phyloP scores from a whole-genome alignment of 208 protist genomes.

The Acanthamoeba royreba region DNA sequence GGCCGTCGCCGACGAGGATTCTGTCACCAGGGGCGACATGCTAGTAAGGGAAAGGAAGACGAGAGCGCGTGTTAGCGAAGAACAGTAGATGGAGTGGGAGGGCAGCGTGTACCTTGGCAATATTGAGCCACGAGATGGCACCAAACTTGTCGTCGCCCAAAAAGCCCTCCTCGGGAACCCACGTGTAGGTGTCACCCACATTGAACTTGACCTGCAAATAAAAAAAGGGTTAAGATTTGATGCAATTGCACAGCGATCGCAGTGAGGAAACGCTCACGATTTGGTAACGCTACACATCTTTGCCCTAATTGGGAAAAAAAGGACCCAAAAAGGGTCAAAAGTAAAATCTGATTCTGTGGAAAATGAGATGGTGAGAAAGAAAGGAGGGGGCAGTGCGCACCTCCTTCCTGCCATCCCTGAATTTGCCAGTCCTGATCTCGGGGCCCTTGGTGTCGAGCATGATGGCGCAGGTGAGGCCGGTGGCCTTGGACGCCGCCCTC shows the following conservation, averaged over 20 bases:
- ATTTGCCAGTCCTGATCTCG: constrained; percentile 92
- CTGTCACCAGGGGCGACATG: constrained; percentile 77
- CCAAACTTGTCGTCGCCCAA: not conserved
- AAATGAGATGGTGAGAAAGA: constrained; percentile 86
- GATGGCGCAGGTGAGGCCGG: constrained; percentile 88
- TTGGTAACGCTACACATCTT: not conserved
- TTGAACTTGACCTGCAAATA: not conserved
- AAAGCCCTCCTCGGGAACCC: not conserved
- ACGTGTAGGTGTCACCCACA: not conserved
- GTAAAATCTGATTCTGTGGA: constrained; percentile 54
- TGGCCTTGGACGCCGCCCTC: constrained; percentile 78
- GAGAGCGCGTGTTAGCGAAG: not conserved
- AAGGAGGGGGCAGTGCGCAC: constrained; percentile 84
- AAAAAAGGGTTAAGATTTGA: not conserved
- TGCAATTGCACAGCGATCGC: not conserved
- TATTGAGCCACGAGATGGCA: not conserved
- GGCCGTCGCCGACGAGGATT: constrained; percentile 96
- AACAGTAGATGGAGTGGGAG: not conserved
- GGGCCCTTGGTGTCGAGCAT: constrained; percentile 95
- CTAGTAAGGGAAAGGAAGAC: constrained; percentile 8
- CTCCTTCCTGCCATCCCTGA: constrained; percentile 50
- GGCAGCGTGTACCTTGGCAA: not conserved
- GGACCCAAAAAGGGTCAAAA: not conserved
- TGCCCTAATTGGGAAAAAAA: not conserved
- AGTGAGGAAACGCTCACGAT: not conserved